Base-by-base conservation (phyloP, 805 yeast species). In the Wickerhamomyces queroliae region DNA sequence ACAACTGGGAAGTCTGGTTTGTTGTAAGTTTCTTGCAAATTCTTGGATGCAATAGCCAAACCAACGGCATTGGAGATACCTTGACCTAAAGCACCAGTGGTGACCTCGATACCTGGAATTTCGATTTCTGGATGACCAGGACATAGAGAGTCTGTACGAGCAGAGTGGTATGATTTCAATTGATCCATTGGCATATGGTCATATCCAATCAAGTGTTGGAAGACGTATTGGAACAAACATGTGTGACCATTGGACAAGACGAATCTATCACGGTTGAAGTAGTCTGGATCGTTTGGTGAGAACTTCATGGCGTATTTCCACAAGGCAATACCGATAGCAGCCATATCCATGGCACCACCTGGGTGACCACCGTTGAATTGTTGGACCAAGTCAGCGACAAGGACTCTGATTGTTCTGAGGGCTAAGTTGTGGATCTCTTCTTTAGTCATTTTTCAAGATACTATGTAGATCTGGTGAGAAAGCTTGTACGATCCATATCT, bases 81-180 rank as follows among this genome's bases (percentile, higher is more conserved):
- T 49, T 65, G 70, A n/a, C 70, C 70, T 25, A 65, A 44, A n/a
- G 67, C 64, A 20, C 69, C 69, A 10, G 68, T 65, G 22, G 69
- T 64, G 37, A 63, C 56, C 44, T 65, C 70, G 22, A 64, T 52
- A 12, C 62, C 62, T n/a, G 62, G 61, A 38, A 56, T 54, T 41
- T 64, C 69, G 28, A 59, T 61, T 40, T 65, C 69, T 13, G 70
- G 70, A 41, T 66, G 70, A 11, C 69, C 69, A 20, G 68, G 69
- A 44, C 63, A 59, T 13, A 34, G 45, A 4, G 60, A 50, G 7
- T 55, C 52, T n/a, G 37, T 20, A 10, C 49, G 52, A 5, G 53
- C 31, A 2, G 61, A 53, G 36, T 59, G 67, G 42, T 63, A 66
- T 10, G 61, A 52, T 38, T 58, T 56, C 42, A 64, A 52, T 43